These are phyloP conservation scores for Diaporthe batatas DNA, from an alignment of 2,329 filamentous ascomycete genomes.

Conservation along the genomic window DNA sequence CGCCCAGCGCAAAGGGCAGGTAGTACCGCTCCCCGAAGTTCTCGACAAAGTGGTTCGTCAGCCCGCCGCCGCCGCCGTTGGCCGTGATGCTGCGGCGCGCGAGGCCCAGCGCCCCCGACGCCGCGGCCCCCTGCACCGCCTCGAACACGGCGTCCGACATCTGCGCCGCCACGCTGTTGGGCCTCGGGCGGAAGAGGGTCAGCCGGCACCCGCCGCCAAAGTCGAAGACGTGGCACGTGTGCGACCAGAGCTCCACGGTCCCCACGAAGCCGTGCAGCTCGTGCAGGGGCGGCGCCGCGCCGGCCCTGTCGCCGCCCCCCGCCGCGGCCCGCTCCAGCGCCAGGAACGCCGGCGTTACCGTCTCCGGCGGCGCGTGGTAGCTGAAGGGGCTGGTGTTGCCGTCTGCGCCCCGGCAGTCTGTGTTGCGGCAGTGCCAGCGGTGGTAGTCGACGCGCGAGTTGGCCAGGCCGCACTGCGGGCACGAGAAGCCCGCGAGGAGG, in stretches of 20 bases:
- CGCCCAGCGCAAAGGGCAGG: not conserved
- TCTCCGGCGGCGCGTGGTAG: conserved; percentile 4
- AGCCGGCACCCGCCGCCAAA: conserved; percentile 16
- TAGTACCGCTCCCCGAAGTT: conserved; percentile 20
- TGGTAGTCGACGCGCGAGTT: conserved; percentile 9
- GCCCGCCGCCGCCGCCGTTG: not conserved
- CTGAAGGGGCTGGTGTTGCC: not conserved
- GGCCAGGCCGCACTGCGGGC: conserved; percentile 17
- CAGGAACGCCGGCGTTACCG: not conserved
- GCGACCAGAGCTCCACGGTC: not conserved
- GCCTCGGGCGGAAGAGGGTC: not conserved
- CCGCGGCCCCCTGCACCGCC: not conserved
- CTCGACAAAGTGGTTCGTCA: conserved; percentile 29
- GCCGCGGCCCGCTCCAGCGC: not conserved
- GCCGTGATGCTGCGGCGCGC: not conserved
- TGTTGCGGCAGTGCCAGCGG: conserved; percentile 27
- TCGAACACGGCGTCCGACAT: not conserved
- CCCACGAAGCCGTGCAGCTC: not conserved
- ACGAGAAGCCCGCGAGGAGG: conserved; percentile 11
- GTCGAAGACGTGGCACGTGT: not conserved
- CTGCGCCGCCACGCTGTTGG: not conserved
- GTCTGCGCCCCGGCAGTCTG: not conserved
- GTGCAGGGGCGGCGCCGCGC: not conserved
- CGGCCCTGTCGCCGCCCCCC: no score
- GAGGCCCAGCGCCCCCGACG: not conserved